phyloP scores from a whole-genome alignment of 495 filamentous ascomycete species.

The Aspergillus affinis region DNA sequence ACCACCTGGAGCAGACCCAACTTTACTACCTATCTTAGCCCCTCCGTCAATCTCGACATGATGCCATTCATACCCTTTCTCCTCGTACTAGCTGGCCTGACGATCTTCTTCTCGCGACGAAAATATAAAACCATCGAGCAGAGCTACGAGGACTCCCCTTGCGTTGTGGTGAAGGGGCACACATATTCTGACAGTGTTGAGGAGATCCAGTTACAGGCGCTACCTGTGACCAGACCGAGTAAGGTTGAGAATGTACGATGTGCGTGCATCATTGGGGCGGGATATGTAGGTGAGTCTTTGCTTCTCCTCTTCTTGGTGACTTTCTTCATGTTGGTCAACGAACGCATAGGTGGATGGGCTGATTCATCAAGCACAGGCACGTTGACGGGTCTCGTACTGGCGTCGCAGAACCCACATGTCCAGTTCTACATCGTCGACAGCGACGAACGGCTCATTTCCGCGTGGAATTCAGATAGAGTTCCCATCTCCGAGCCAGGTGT shows the following conservation, averaged over 20 bases:
- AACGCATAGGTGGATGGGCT: neutral
- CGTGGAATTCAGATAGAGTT: slow-evolving; percentile 71
- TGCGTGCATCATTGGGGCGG: slow-evolving; percentile 24
- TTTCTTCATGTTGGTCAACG: neutral
- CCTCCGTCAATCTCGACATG: slow-evolving; percentile 4
- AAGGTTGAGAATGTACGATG: slow-evolving; percentile 17
- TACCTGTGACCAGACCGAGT: slow-evolving; percentile 2
- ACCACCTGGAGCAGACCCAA: neutral
- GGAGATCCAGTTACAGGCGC: neutral
- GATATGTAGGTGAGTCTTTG: slow-evolving; percentile 16
- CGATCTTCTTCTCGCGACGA: slow-evolving; percentile 17
- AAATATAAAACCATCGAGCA: slow-evolving; percentile 16
- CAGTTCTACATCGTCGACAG: slow-evolving; percentile 71
- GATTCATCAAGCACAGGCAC: slow-evolving; percentile 50
- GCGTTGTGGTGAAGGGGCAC: slow-evolving; percentile 24
- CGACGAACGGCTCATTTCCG: slow-evolving; percentile 59
- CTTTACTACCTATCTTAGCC: neutral
- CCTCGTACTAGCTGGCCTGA: slow-evolving; percentile 18
- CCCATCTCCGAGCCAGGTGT: slow-evolving; percentile 59
- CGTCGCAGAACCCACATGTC: slow-evolving; percentile 65
- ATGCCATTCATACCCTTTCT: slow-evolving; percentile 21
- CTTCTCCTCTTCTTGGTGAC: neutral
- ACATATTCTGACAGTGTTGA: slow-evolving; percentile 23
- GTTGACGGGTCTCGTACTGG: slow-evolving; percentile 71
- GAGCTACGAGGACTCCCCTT: slow-evolving; percentile 1